Evolutionary conservation across 2,329 filamentous ascomycete genomes (phyloP), one percentile per base, ranked within the genome.

Genomic region (Bipolaris bicolor): DNA sequence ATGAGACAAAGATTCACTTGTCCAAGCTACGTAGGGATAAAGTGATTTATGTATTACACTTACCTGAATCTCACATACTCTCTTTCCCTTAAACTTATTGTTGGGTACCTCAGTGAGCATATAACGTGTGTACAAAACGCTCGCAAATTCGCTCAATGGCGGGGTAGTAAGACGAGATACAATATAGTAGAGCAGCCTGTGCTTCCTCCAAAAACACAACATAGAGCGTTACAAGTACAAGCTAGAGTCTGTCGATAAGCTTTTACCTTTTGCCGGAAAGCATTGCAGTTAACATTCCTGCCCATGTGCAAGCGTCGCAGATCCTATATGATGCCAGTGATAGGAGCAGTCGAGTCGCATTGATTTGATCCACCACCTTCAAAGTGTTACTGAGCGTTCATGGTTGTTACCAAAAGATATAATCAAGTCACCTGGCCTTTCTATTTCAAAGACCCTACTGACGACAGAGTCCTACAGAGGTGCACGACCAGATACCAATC

Each of bases 61-160:
- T 2, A 11, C 18, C 34, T 20, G 48, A 7, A 7, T 37, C 6
- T 22, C 16, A n/a, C 9, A 18, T 6, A 26, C 9, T 20, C 15
- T 13, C 26, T 13, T 50, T 31, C 20, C 29, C 15, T 37, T 48
- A 7, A 6, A 3, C 33, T 10, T 5, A 10, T 20, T 52, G 36
- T 44, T 39, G 49, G 54, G 48, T 39, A 56, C 61, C 41, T 31
- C 52, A 37, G 45, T 56, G 50, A 59, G 56, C 52, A 51, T 49
- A 16, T 53, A 40, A 51, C 37, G 5, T 29, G 24, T 41, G 53
- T 34, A 34, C 24, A 34, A 55, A 66, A 67, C 31, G 57, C 51
- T 61, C 63, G 60, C 66, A 67, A 67, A 67, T 55, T 64, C 47
- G 40, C 64, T 68, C 66, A 68, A 44, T 43, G 45, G 61, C 61